Base-by-base conservation (phyloP, 495 filamentous ascomycete species). In the Penicillium pulvis region DNA sequence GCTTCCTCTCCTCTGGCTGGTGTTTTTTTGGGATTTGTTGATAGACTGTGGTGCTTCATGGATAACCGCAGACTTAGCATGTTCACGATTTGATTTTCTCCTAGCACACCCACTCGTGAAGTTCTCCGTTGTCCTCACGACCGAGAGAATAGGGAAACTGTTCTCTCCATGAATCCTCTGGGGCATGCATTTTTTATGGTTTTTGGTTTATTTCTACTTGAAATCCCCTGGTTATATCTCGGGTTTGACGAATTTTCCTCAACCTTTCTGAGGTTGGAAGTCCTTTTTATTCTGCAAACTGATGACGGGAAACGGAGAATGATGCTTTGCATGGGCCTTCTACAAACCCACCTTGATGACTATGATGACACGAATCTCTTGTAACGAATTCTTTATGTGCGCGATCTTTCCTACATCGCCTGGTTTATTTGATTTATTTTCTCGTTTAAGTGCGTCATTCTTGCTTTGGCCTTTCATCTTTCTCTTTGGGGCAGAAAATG, bases 361-460 rank as follows among this genome's bases (percentile, higher is more conserved):
- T 67, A 78, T 73, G 75, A 79, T 74, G 71, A 69, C 59, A 79
- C 77, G 77, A 79, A 79, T 77, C 68, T 77, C 64, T 62, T 77
- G 63, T 69, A 47, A 70, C 67, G 67, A 70, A 68, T 70, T 53
- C 66, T 60, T 56, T 68, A 61, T 70, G 65, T 70, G 59, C 57
- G 53, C 57, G 50, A 58, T 66, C 36, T 44, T 19, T 61, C 56
- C 48, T 61, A 60, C 56, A 59, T 62, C 45, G 56, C 62, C 48
- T 55, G 51, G 47, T 59, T 53, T 30, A 28, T 43, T 58, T 24
- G n/a, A 46, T 58, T 51, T 56, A 36, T 35, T 47, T 49, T 51
- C 44, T 39, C 36, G 12, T 42, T 33, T 31, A 31, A 47, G 16
- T 36, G n/a, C 33, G n/a, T 56, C 26, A 30, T 51, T 31, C 30